phyloP scores from a whole-genome alignment of 106 monocot genomes.

The Apostasia ramifera region DNA sequence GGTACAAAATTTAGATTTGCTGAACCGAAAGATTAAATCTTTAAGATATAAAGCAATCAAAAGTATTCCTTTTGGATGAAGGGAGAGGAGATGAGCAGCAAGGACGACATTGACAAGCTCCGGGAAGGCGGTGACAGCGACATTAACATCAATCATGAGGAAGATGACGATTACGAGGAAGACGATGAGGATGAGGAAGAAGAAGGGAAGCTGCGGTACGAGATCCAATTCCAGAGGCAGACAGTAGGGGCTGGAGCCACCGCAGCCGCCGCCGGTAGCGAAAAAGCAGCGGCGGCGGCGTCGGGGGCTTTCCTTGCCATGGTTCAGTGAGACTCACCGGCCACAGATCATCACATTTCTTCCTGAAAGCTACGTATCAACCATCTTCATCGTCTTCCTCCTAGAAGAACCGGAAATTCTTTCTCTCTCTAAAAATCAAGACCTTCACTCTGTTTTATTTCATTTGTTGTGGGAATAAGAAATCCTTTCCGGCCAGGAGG shows the following conservation, averaged over 20 bases:
- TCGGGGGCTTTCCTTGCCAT: conserved; percentile 42
- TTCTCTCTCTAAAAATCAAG: background rate
- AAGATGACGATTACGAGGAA: conserved; percentile 27
- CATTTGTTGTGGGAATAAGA: conserved; percentile 10
- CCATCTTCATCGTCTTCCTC: background rate
- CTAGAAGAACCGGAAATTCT: conserved; percentile 13
- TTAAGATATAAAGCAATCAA: background rate
- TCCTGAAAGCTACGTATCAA: background rate
- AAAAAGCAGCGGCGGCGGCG: background rate
- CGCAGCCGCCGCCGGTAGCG: background rate
- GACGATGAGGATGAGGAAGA: conserved; percentile 54
- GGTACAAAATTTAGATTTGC: background rate
- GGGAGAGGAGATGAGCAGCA: conserved; percentile 54
- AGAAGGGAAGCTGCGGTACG: conserved; percentile 38
- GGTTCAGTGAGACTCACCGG: conserved; percentile 25
- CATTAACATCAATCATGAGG: conserved; percentile 15
- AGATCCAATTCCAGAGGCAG: conserved; percentile 62
- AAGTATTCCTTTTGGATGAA: conserved; percentile 24
- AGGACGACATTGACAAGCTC: conserved; percentile 4
- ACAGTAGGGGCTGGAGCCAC: conserved; percentile 5
- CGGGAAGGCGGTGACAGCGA: background rate
- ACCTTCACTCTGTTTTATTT: background rate
- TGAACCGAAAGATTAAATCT: background rate
- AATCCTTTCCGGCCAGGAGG: background rate
- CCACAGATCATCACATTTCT: background rate